A percentile compares a stretch with the other conserved stretches of the same genome.
These are phyloP conservation scores for Boletus sp. DNA, from an alignment of 1,284 basidiomycete species.

Conservation along the genomic window DNA sequence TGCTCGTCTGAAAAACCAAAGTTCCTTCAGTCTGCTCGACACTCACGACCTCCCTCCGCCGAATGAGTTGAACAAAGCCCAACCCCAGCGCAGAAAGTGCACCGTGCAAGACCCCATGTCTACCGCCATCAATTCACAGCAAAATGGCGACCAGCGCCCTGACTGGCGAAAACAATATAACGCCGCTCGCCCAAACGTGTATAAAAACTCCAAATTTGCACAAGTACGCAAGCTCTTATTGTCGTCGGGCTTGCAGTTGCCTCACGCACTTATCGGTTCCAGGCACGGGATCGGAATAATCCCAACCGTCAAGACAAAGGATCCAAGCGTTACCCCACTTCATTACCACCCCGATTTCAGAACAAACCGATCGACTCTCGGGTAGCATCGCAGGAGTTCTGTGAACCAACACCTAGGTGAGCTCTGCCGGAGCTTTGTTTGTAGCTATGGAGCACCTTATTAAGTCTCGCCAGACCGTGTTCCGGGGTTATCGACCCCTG, in stretches of 20 bases:
- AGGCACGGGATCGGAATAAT: constrained; percentile 6
- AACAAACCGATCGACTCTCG: background rate
- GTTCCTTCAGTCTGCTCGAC: constrained; percentile 6
- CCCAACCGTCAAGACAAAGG: background rate
- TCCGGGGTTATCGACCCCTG: constrained; percentile 3
- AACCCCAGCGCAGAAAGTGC: background rate
- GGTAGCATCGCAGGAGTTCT: background rate
- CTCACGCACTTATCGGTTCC: background rate
- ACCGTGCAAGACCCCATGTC: background rate
- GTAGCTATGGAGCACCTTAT: too few relatives aligned
- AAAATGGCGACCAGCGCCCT: background rate
- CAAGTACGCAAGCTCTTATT: constrained; percentile 10
- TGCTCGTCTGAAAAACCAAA: background rate
- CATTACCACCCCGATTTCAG: constrained; percentile 9
- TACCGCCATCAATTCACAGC: constrained; percentile 2
- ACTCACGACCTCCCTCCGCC: background rate
- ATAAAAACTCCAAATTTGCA: background rate
- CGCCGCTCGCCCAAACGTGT: background rate
- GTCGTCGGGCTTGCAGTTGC: background rate
- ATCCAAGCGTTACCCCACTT: background rate
- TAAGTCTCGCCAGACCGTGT: constrained; percentile 14
- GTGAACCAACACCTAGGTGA: constrained; percentile 8
- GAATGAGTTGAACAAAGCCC: background rate
- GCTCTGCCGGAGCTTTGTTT: too few relatives aligned
- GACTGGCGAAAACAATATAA: constrained; percentile 2